A percentile compares a stretch with the other conserved stretches of the same genome.
Conservation (phyloP, 1,284 basidiomycete genomes). For the Gyrodon tennesseensis region DNA sequence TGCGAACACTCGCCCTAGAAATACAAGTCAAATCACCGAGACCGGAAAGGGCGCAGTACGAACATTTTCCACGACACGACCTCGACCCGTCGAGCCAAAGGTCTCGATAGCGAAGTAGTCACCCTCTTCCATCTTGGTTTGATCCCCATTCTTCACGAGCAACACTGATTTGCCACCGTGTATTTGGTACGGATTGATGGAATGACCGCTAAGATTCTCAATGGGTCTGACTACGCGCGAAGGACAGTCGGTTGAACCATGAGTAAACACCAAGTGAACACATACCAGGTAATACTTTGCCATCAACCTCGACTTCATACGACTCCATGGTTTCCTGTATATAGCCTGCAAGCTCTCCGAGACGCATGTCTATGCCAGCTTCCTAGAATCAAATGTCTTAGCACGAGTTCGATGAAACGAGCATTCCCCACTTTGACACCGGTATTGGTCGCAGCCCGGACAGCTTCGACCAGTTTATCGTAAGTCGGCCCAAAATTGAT, state of each 20-base stretch:
- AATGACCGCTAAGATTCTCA: slow-evolving; percentile 88
- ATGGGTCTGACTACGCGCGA: slow-evolving; percentile 78
- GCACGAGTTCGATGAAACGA: slow-evolving; percentile 20
- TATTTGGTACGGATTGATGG: slow-evolving; percentile 86
- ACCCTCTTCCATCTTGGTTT: slow-evolving; percentile 98
- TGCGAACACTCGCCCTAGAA: slow-evolving; percentile 89
- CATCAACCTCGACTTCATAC: slow-evolving; percentile 92
- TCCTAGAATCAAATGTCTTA: slow-evolving; percentile 56
- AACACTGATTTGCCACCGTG: slow-evolving; percentile 88
- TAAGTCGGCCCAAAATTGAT: slow-evolving; percentile 88
- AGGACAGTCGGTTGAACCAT: slow-evolving; percentile 8
- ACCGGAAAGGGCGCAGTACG: slow-evolving; percentile 35
- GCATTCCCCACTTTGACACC: slow-evolving; percentile 65
- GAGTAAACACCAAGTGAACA: slow-evolving; percentile 18
- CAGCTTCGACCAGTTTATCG: slow-evolving; percentile 86
- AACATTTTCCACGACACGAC: slow-evolving; percentile 85
- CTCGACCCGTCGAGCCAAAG: slow-evolving; percentile 96
- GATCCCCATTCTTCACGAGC: slow-evolving; percentile 86
- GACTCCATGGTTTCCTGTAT: slow-evolving; percentile 99
- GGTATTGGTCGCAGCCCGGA: slow-evolving; percentile 91
- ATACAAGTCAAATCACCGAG: slow-evolving; percentile 22
- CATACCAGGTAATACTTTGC: slow-evolving; percentile 82
- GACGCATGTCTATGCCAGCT: slow-evolving; percentile 94
- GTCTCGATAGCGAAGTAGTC: slow-evolving; percentile 99
- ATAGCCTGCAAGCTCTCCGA: slow-evolving; percentile 89